Evolutionary conservation across 78 protist species (phyloP).

Genomic region (Chrysochromulina parva): DNA sequence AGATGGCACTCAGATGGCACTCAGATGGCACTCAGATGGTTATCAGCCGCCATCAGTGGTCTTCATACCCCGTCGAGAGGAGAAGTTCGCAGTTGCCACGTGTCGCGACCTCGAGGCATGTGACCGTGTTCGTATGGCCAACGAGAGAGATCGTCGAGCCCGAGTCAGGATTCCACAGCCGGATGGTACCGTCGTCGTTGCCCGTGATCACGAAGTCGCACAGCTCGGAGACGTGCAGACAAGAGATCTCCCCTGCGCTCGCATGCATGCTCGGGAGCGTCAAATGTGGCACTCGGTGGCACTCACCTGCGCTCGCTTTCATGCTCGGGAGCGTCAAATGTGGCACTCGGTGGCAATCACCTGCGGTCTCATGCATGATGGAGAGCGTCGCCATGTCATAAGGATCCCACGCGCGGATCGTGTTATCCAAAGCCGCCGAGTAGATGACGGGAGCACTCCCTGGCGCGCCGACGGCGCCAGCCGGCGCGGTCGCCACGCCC

Average conservation of each 20-base stretch:
- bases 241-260: too few species aligned
- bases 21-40: too few species aligned
- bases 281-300: too few species aligned
- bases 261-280: too few species aligned
- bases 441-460: not conserved
- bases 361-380: not conserved
- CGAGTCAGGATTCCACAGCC: not conserved
- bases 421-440: conserved; percentile 20
- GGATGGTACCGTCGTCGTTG: conserved; percentile 20
- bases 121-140: conserved; percentile 6
- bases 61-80: too few species aligned
- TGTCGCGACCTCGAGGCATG: not conserved
- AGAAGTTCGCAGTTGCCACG: not conserved
- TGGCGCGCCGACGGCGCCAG: too few species aligned
- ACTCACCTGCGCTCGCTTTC: too few species aligned
- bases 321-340: too few species aligned
- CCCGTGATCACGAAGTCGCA: not conserved
- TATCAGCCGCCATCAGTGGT: too few species aligned
- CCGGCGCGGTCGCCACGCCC: too few species aligned
- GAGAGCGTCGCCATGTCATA: not conserved
- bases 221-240: not conserved
- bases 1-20: too few species aligned
- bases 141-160: not conserved
- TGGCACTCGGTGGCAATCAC: too few species aligned
- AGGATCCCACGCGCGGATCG: not conserved